Conservation (phyloP, 495 filamentous ascomycete genomes). For the Jackrogersella minutella region DNA sequence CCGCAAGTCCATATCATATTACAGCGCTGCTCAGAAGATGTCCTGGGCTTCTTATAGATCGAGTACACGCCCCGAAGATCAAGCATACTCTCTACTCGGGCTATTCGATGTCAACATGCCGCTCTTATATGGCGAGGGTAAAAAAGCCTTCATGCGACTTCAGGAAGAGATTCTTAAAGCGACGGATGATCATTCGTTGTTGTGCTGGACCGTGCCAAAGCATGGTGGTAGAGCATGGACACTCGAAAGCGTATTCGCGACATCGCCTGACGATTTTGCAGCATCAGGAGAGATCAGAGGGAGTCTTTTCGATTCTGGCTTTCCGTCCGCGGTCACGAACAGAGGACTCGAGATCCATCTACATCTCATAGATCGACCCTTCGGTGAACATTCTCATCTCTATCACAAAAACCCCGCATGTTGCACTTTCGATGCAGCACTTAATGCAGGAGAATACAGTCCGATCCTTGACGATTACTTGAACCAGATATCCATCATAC, state of each 20-base stretch:
- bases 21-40: slow-evolving; percentile 39
- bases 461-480: not conserved
- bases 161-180: slow-evolving; percentile 47
- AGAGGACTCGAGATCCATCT: slow-evolving; percentile 19
- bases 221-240: slow-evolving; percentile 17
- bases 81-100: slow-evolving; percentile 45
- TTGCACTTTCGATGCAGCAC: not conserved
- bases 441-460: not conserved
- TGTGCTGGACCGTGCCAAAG: slow-evolving; percentile 40
- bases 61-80: slow-evolving; percentile 42
- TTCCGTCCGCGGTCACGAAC: slow-evolving; percentile 23
- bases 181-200: slow-evolving; percentile 42
- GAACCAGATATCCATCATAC: slow-evolving; percentile 5
- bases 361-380: not conserved
- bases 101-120: slow-evolving; percentile 48
- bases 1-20: not conserved
- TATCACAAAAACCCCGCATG: not conserved
- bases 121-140: slow-evolving; percentile 47
- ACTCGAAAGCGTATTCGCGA: slow-evolving; percentile 31
- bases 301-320: slow-evolving; percentile 5
- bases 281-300: not conserved
- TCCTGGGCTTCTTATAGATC: slow-evolving; percentile 44
- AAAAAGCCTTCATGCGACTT: slow-evolving; percentile 41
- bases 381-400: slow-evolving; percentile 6
- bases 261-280: slow-evolving; percentile 26